Base-by-base conservation (phyloP, 495 filamentous ascomycete genomes). In the Lasiosphaeria hispida region DNA sequence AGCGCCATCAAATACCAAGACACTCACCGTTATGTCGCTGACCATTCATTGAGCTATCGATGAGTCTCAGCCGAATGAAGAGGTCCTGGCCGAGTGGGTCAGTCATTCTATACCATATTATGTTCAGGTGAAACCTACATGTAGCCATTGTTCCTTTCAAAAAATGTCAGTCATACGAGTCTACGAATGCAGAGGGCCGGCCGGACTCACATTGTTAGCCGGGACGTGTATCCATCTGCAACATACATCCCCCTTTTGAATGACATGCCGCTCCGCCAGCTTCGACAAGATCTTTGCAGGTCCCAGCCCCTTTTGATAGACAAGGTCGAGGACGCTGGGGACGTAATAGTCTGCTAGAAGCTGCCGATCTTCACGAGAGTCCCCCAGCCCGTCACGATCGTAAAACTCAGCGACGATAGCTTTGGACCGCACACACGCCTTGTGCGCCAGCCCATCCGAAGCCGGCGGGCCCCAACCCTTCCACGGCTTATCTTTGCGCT, bases 331-430 rank as follows among this genome's bases (percentile, higher is more conserved):
- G 10, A 52, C 35, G 17, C 10, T 52, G 49, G 43, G 43, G 9
- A 47, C 43, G n/a, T 47, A 13, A 19, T 47, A 47, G 9, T 47
- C 43, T 10, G 43, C 43, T 3, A 47, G 17, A 10, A 19, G 11
- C 3, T 17, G 13, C 7, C 38, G 11, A 15, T 41, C 14, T 11
- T 41, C 38, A 13, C 18, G 13, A 13, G 11, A 13, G 13, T 13
- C 18, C 10, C 38, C 38, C 43, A 14, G n/a, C 23, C 10, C 17
- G 4, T 45, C 42, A 4, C n/a, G 10, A 4, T n/a, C 42, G 35
- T 52, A 52, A 19, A 52, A 52, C 49, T 52, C 49, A 14, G 49
- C 49, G n/a, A 52, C 10, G 10, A 52, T 52, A 3, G 49, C 49
- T 18, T 17, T 39, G 0, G 49, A 10, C 34, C 35, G 33, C 33